phyloP scores from a whole-genome alignment of 1,284 basidiomycete species.

The Bjerkandera adusta region DNA sequence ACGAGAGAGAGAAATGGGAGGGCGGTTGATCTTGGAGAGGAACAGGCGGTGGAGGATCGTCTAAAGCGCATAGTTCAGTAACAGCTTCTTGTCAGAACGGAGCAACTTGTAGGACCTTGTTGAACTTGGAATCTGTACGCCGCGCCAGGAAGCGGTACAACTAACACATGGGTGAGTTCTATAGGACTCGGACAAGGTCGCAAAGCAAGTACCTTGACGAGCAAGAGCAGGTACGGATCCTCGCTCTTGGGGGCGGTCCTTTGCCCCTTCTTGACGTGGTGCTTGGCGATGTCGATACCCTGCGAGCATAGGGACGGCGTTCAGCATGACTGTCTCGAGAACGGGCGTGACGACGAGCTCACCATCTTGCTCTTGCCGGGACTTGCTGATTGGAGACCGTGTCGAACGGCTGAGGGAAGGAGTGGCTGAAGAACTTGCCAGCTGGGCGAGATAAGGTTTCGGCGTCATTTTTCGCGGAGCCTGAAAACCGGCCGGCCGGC shows the following conservation, averaged over 20 bases:
- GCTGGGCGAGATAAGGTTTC: conserved; percentile 31
- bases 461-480: conserved; percentile 23
- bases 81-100: conserved; percentile 4
- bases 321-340: conserved; percentile 10
- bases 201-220: conserved; percentile 82
- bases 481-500: conserved; percentile 19
- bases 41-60: conserved; percentile 95
- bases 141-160: conserved; percentile 99
- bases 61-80: conserved; percentile 34
- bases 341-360: conserved; percentile 46
- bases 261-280: conserved; percentile 99
- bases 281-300: conserved; percentile 97
- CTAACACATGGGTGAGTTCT: conserved; percentile 40
- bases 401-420: conserved; percentile 20
- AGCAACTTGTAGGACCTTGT: conserved; percentile 65
- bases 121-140: conserved; percentile 95
- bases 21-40: conserved; percentile 97
- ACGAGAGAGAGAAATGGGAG: conserved; percentile 92
- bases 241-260: conserved; percentile 96
- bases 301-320: conserved; percentile 32
- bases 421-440: conserved; percentile 57
- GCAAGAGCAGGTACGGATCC: conserved; percentile 97
- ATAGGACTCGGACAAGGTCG: neutral
- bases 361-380: conserved; percentile 75
- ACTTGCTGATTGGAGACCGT: conserved; percentile 35